phyloP scores from a whole-genome alignment of 345 rosid genomes.

The Sonneratia caseolaris region DNA sequence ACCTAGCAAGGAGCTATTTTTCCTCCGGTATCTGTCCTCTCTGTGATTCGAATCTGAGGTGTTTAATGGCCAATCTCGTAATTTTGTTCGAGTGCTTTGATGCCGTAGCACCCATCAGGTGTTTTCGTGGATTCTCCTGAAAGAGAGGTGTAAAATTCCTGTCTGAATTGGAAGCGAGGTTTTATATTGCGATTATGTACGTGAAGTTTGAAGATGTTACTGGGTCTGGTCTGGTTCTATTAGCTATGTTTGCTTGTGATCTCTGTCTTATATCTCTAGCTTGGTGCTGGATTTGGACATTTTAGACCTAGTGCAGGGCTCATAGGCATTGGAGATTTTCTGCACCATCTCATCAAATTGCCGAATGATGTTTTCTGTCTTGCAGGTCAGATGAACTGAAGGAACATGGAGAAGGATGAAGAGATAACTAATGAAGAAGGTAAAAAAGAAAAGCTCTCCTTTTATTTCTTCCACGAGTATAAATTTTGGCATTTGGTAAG shows the following conservation, averaged over 20 bases:
- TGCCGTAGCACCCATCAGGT: background rate
- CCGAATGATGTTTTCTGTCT: background rate
- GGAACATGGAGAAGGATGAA: slow-evolving; percentile 4
- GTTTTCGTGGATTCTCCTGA: background rate
- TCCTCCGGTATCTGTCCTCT: background rate
- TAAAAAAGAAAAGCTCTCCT: background rate
- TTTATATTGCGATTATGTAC: background rate
- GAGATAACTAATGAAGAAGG: slow-evolving; percentile 4
- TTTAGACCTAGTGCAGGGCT: background rate
- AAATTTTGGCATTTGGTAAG: background rate
- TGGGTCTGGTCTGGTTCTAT: background rate
- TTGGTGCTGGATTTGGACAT: background rate
- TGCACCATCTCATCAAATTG: background rate
- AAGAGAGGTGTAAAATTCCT: too few species aligned
- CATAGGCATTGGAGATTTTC: background rate
- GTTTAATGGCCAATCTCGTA: background rate
- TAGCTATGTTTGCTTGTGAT: background rate
- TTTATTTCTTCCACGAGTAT: background rate
- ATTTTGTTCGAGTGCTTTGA: background rate
- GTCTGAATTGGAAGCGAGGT: background rate
- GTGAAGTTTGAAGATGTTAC: background rate
- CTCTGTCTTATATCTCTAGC: background rate
- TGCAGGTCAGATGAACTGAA: background rate
- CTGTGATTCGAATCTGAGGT: background rate
- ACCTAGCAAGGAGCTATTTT: background rate